Evolutionary conservation across 768 basidiomycete species (phyloP).

Genomic region (Pleurotus djamor): DNA sequence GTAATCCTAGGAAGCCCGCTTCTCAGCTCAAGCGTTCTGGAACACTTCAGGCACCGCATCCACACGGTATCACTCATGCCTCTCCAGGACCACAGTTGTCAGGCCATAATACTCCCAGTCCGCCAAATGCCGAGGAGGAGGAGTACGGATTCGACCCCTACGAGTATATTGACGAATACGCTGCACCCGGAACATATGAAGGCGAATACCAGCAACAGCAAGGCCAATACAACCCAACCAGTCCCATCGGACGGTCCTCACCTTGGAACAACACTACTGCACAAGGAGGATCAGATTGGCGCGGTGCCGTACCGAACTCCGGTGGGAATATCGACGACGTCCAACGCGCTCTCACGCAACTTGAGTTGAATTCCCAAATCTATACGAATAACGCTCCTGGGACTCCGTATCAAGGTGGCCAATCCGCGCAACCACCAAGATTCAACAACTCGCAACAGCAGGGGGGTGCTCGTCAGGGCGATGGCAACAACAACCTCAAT

Average conservation of each 20-base stretch:
- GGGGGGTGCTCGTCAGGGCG: conserved; percentile 29
- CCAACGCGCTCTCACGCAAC: conserved; percentile 64
- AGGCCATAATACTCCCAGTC: conserved; percentile 10
- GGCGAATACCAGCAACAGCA: conserved; percentile 17
- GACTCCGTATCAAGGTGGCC: conserved; percentile 36
- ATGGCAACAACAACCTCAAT: conserved; percentile 32
- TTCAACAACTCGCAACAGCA: conserved; percentile 57
- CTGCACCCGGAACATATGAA: background rate
- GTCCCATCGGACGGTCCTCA: conserved; percentile 59
- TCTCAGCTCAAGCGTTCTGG: conserved; percentile 72
- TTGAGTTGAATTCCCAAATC: conserved; percentile 54
- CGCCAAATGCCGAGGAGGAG: conserved; percentile 50
- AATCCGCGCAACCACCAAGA: conserved; percentile 64
- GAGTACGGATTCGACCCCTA: conserved; percentile 42
- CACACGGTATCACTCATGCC: conserved; percentile 5
- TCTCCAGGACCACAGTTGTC: conserved; percentile 3
- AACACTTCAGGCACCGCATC: conserved; percentile 57
- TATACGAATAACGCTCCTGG: conserved; percentile 20
- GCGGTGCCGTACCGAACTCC: conserved; percentile 27
- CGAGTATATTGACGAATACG: conserved; percentile 9
- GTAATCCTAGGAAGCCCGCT: conserved; percentile 44
- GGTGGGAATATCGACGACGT: conserved; percentile 65
- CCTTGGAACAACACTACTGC: conserved; percentile 52
- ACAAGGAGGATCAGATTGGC: conserved; percentile 50
- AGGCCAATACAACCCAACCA: conserved; percentile 44